Evolutionary conservation across 495 filamentous ascomycete species (phyloP), one percentile per base, ranked within the genome.

Genomic region (Talaromyces stipitatus): DNA sequence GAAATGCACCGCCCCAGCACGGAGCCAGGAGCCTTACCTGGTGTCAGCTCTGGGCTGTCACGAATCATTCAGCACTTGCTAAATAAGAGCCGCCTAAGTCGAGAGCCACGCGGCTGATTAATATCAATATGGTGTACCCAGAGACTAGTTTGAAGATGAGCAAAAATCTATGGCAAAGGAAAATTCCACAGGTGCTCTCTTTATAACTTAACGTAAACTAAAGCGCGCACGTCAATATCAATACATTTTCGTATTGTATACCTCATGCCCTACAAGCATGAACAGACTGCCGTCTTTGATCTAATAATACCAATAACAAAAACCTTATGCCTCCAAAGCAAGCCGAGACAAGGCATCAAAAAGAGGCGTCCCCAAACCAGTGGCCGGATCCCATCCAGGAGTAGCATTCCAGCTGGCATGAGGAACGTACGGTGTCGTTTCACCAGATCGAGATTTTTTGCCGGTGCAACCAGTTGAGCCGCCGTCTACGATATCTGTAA

Each of bases 321-420:
- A n/a, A 23, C n/a, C 26, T 29, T 30, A 57, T 50, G 55, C 56
- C 23, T 51, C 6, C 30, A 41, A 32, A 14, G 58, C 65, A n/a
- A 65, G 45, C 45, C 61, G 54, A 29, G 61, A 60, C 36, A 70
- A 60, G 1, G 63, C 61, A 24, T 61, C 36, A 36, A 69, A 72
- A 27, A 64, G 57, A 5, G 69, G 68, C 28, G 69, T 72, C 1
- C 68, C 69, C 24, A 70, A 48, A 6, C 68, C 68, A 2, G 72
- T 74, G 20, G 65, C 72, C 7, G 72, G 69, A 61, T 74, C 67
- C 81, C 81, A 83, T 3, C 79, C 80, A 5, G 57, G 23, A 0
- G 77, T 78, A 8, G 82, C 81, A 62, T 85, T 82, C 82, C 82
- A 90, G 28, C 80, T 73, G 0, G 84, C 84, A 53, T 78, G 74